Base-by-base conservation (phyloP, 805 yeast species). In the Ogataea ramenticola region DNA sequence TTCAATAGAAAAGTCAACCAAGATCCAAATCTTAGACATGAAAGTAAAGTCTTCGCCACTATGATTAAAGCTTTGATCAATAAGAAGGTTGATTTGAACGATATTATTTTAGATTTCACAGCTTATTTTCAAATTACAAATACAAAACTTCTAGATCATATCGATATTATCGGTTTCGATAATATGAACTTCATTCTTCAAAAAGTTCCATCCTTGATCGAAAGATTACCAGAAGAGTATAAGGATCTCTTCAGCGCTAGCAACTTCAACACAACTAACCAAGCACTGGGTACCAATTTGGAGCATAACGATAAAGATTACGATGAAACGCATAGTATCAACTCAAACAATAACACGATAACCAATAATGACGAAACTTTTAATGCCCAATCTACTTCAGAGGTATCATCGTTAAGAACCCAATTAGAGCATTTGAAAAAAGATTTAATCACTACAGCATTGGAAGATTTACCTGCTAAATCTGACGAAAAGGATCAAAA, bases 151-250 rank as follows among this genome's bases (percentile, higher is more conserved):
- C 57, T 75, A 36, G 53, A 65, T 34, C 68, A 73, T 50, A 63
- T 71, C 27, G 80, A 74, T 51, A 58, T 75, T 4, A 57, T 75
- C 24, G 75, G 77, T 1, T 57, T 68, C 3, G 68, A 71, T 15
- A 70, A 68, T 32, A 58, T 73, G 31, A 65, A 64, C 42, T 60
- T 59, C 36, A 53, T 75, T 9, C 64, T 75, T 10, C 42, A 43
- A 11, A 44, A 44, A n/a, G 53, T 53, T 16, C 58, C 64, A n/a
- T 37, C 41, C 10, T 45, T 61, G 10, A 36, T 42, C 19, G 47
- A 47, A 6, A 60, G 57, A 15, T 36, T 61, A 12, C 57, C 64
- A 1, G 50, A 48, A 4, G 58, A 56, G 20, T 56, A 52, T 22
- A 52, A 45, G 40, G 55, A 52, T 32, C 43, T 61, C 11, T 58